Conservation (phyloP, 805 yeast genomes). For the Wilhelminamyces savonicus region DNA sequence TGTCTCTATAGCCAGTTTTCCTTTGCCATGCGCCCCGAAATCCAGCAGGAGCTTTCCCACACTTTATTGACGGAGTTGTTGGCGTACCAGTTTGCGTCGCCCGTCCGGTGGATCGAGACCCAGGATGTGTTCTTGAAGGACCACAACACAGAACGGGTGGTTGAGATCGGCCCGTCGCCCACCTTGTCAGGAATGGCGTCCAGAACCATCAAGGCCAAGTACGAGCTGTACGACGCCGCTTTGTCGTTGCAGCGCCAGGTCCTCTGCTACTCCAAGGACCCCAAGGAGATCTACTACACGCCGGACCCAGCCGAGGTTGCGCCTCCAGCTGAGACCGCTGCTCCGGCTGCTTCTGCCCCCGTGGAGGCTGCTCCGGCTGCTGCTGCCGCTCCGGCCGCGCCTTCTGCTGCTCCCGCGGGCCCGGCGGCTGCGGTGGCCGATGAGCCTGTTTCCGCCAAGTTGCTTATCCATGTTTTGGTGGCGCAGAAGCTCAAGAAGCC, state of each 20-base stretch:
- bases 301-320: conserved; percentile 62
- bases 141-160: conserved; percentile 93
- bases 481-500: conserved; percentile 95
- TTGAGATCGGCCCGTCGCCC: conserved; percentile 98
- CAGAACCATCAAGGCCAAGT: conserved; percentile 90
- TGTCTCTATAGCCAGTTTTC: too few relatives aligned
- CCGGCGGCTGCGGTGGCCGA: conserved; percentile 84
- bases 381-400: conserved; percentile 47
- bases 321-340: conserved; percentile 36
- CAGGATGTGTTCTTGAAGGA: conserved; percentile 96
- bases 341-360: conserved; percentile 49
- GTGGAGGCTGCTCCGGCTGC: conserved; percentile 56
- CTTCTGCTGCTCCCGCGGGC: conserved; percentile 67
- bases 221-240: conserved; percentile 97
- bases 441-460: conserved; percentile 79
- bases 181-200: conserved; percentile 98
- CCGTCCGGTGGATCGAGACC: conserved; percentile 99
- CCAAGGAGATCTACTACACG: conserved; percentile 93
- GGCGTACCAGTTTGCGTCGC: conserved; percentile 98
- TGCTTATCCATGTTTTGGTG: conserved; percentile 80
- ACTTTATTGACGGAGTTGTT: conserved; percentile 88
- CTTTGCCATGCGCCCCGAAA: conserved; percentile 77
- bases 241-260: conserved; percentile 90
- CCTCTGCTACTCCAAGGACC: conserved; percentile 90
- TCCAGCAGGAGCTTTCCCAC: conserved; percentile 96